Evolutionary conservation across 1,284 basidiomycete genomes (phyloP).

Genomic region (Caloboletus inedulis): DNA sequence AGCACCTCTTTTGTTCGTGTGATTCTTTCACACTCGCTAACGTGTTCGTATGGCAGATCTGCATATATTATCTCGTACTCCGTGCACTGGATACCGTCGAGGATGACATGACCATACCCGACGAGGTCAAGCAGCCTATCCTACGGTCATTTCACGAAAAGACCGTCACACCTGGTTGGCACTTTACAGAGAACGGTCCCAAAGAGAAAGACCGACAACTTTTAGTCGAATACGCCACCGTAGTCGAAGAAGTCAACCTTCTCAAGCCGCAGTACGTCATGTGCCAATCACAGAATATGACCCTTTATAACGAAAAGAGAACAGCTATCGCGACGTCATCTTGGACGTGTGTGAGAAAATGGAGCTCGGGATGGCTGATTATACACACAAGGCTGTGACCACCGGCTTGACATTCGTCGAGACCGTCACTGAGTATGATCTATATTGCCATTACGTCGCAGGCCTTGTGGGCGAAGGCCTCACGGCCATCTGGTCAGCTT

Average conservation of each 20-base stretch:
- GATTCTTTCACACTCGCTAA: background rate
- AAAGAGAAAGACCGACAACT: slow-evolving; percentile 90
- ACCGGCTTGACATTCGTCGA: slow-evolving; percentile 69
- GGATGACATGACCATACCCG: slow-evolving; percentile 96
- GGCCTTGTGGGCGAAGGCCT: slow-evolving; percentile 97
- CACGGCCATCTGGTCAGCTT: slow-evolving; percentile 86
- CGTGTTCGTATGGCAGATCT: slow-evolving; percentile 55
- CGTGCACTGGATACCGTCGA: slow-evolving; percentile 95
- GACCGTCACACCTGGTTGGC: slow-evolving; percentile 86
- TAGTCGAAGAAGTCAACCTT: slow-evolving; percentile 80
- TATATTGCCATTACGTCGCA: slow-evolving; percentile 99
- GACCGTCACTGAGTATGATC: slow-evolving; percentile 83
- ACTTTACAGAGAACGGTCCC: slow-evolving; percentile 78
- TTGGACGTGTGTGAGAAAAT: slow-evolving; percentile 83
- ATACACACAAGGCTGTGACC: slow-evolving; percentile 77
- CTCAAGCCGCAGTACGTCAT: slow-evolving; percentile 60
- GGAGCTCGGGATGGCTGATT: slow-evolving; percentile 96
- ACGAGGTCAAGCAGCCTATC: slow-evolving; percentile 83
- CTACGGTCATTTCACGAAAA: slow-evolving; percentile 84
- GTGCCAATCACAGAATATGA: background rate
- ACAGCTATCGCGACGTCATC: slow-evolving; percentile 80
- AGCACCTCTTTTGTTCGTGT: background rate
- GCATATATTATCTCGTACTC: slow-evolving; percentile 93
- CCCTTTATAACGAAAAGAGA: background rate
- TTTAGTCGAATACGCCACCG: slow-evolving; percentile 81